Evolutionary conservation across 768 basidiomycete genomes (phyloP).

Genomic region (Hemileccinum rubropunctum): DNA sequence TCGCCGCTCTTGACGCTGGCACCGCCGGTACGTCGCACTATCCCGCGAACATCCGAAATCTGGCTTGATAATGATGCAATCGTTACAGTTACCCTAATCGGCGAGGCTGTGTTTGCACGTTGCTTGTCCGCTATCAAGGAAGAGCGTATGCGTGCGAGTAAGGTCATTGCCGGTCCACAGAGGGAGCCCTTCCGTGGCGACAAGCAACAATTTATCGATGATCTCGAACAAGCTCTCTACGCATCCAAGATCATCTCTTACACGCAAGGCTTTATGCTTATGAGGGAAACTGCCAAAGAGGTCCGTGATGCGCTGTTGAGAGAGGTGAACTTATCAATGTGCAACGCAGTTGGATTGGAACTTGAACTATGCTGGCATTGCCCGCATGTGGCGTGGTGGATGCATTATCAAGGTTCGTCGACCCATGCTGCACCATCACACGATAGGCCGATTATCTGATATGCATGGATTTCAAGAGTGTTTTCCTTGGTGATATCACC

Average conservation of each 20-base stretch:
- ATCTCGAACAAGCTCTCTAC: slow-evolving; percentile 98
- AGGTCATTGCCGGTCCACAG: slow-evolving; percentile 84
- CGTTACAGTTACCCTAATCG: slow-evolving; percentile 87
- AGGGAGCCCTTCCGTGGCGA: slow-evolving; percentile 94
- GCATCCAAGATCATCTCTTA: slow-evolving; percentile 99
- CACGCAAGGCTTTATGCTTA: slow-evolving; percentile 99
- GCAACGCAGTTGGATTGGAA: slow-evolving; percentile 68
- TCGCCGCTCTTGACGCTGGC: slow-evolving; percentile 92
- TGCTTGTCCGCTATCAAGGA: slow-evolving; percentile 97
- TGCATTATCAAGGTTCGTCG: slow-evolving; percentile 90
- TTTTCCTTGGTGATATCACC: slow-evolving; percentile 93
- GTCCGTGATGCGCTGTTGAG: slow-evolving; percentile 32
- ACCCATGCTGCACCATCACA: slow-evolving; percentile 14
- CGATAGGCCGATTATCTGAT: slow-evolving; percentile 7
- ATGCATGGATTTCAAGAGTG: slow-evolving; percentile 48
- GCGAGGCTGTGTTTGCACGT: slow-evolving; percentile 98
- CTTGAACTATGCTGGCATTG: slow-evolving; percentile 97
- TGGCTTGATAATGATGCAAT: slow-evolving; percentile 10
- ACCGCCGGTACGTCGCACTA: slow-evolving; percentile 58
- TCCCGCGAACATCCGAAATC: slow-evolving; percentile 4
- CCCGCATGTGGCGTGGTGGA: slow-evolving; percentile 99
- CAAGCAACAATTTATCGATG: slow-evolving; percentile 98
- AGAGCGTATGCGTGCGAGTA: slow-evolving; percentile 92
- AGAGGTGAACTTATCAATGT: slow-evolving; percentile 4
- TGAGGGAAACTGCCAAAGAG: slow-evolving; percentile 97